Conservation (phyloP, 176 grass and related monocot species). For the Thalia dealbata region DNA sequence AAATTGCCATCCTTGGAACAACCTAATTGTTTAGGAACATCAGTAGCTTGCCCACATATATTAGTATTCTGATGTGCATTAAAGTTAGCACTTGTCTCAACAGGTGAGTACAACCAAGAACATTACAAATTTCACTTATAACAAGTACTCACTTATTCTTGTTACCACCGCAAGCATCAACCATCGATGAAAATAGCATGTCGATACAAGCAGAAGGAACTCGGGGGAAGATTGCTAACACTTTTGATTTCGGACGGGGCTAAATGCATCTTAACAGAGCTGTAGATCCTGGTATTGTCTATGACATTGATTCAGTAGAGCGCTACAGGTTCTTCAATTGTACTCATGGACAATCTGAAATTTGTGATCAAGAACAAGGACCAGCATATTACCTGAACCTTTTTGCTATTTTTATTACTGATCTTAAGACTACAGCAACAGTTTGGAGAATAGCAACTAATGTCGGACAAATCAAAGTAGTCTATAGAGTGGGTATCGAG, state of each 20-base stretch:
- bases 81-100: slow-evolving; percentile 49
- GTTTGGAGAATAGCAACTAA: slow-evolving; percentile 42
- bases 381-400: slow-evolving; percentile 32
- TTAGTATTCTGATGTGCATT: slow-evolving; percentile 53
- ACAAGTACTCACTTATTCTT: background rate
- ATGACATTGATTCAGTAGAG: slow-evolving; percentile 41
- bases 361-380: slow-evolving; percentile 1
- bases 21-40: too few relatives aligned
- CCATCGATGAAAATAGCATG: slow-evolving; percentile 23
- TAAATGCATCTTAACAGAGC: slow-evolving; percentile 32
- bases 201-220: slow-evolving; percentile 29
- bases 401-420: slow-evolving; percentile 41
- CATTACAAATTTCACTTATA: background rate
- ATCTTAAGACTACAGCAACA: slow-evolving; percentile 26
- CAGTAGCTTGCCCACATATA: slow-evolving; percentile 54
- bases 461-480: slow-evolving; percentile 24
- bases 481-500: slow-evolving; percentile 29
- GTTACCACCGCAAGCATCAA: slow-evolving; percentile 25
- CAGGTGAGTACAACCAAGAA: slow-evolving; percentile 19
- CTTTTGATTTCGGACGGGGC: slow-evolving; percentile 64
- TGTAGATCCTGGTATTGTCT: slow-evolving; percentile 44
- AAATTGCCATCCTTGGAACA: slow-evolving; percentile 13
- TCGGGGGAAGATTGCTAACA: slow-evolving; percentile 40
- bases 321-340: slow-evolving; percentile 35
- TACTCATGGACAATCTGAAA: background rate